Percentiles rank a stretch among this genome's conserved stretches.
These are phyloP conservation scores for Raphanus sativus DNA, from an alignment of 345 rosid genomes.

Conservation along the genomic window DNA sequence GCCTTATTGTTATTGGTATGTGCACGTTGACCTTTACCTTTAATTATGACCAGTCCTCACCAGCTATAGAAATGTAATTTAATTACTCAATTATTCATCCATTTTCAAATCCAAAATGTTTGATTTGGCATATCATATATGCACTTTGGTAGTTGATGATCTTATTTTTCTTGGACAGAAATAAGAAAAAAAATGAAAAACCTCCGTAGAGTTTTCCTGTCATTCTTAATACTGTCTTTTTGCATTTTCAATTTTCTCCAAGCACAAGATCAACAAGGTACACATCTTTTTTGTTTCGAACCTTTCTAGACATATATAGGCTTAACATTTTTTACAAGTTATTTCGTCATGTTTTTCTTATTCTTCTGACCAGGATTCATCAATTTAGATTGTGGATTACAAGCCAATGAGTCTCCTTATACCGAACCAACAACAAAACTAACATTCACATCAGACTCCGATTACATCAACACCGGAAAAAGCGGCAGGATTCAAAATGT, in stretches of 20 bases:
- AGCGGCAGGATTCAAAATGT: slow-evolving; percentile 20
- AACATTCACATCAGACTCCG: slow-evolving; percentile 23
- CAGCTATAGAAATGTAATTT: neutral
- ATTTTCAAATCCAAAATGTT: neutral
- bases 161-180: neutral
- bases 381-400: slow-evolving; percentile 32
- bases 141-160: neutral
- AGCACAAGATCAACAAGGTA: slow-evolving; percentile 39
- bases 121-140: slow-evolving; percentile 2
- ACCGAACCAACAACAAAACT: slow-evolving; percentile 32
- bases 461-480: slow-evolving; percentile 28
- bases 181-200: slow-evolving; percentile 13
- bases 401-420: slow-evolving; percentile 30
- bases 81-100: neutral
- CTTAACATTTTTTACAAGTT: neutral
- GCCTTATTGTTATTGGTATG: neutral
- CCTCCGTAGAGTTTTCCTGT: neutral
- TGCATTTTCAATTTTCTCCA: slow-evolving; percentile 6
- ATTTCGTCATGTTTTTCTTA: neutral
- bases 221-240: slow-evolving; percentile 10
- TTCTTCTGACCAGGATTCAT: slow-evolving; percentile 28
- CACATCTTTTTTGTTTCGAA: neutral
- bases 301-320: neutral
- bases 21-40: neutral
- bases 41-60: neutral